These are phyloP conservation scores for Candida wancherniae DNA, from an alignment of 805 yeast genomes.

Conservation along the genomic window DNA sequence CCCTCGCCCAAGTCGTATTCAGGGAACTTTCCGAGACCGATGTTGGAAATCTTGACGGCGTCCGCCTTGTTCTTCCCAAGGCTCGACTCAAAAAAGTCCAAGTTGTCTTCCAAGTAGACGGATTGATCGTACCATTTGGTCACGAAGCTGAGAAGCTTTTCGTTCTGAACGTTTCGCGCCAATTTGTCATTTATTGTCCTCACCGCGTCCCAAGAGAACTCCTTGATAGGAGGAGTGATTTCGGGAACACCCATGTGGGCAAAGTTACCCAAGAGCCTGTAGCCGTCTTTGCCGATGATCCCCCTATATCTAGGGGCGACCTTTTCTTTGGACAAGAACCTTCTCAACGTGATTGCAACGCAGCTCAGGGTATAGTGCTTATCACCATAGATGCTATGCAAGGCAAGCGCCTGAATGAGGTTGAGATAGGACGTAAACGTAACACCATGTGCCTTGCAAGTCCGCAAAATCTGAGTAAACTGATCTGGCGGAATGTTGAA, in stretches of 20 bases:
- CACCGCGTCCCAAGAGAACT: conserved; percentile 33
- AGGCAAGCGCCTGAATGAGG: conserved; percentile 22
- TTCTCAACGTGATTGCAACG: conserved; percentile 32
- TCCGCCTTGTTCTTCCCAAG: conserved; percentile 28
- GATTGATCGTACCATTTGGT: conserved; percentile 18
- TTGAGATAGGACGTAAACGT: conserved; percentile 31
- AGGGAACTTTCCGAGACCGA: conserved; percentile 29
- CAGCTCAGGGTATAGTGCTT: conserved; percentile 20
- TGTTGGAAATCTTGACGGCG: conserved; percentile 31
- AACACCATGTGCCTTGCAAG: conserved; percentile 27
- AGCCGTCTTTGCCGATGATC: conserved; percentile 15
- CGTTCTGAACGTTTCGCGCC: conserved; percentile 17
- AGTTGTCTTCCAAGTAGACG: conserved; percentile 15
- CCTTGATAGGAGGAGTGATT: conserved; percentile 25
- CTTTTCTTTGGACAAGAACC: conserved; percentile 15
- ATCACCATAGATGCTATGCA: conserved; percentile 27
- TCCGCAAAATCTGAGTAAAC: conserved; percentile 19
- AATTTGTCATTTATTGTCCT: conserved; percentile 19
- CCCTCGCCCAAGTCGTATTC: conserved; percentile 5
- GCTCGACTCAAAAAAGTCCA: conserved; percentile 18
- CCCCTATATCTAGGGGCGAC: conserved; percentile 15
- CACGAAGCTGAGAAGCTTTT: conserved; percentile 20
- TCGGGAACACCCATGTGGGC: conserved; percentile 32
- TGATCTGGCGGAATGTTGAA: conserved; percentile 24
- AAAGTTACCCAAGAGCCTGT: conserved; percentile 28